Evolutionary conservation across 768 basidiomycete genomes (phyloP), one percentile per base, ranked within the genome.

Genomic region (Pisolithus sp.): DNA sequence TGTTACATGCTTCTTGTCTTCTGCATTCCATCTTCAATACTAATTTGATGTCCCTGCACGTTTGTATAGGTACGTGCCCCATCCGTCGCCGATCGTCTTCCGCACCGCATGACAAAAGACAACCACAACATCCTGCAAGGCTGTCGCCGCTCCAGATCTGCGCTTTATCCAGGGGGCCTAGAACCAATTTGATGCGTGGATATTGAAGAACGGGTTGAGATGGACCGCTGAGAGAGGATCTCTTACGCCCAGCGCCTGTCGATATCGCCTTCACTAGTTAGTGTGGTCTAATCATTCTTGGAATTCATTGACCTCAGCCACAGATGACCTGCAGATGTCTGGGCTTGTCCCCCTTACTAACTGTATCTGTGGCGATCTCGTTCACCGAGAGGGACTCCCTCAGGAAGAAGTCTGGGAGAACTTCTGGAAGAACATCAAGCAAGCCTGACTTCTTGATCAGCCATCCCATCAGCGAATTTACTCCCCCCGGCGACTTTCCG

Each of bases 61-160:
- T 47, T 23, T 45, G 46, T 43, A 45, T 56, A 88, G 86, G 86
- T 90, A 90, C 70, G 87, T 92, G 31, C 89, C 88, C 43, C 90
- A 90, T 73, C 87, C 89, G 21, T 84, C 90, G 44, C 92, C 93
- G 2, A 80, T 79, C 56, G 89, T 95, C 36, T 95, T 94, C 79
- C 83, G 92, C 57, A 92, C 79, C 83, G 92, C 57, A 92, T 88
- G 54, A 94, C 92, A 57, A 89, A 89, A 77, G 89, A 90, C 89
- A 91, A 91, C 74, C 89, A 92, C 80, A 92, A 92, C 71, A 90
- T 90, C 64, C 76, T 95, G 21, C 93, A 96, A 81, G 93, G 93
- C n/a, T 55, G 93, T 96, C 45, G 87, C 93, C 2, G 70, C 82
- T 13, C 83, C 86, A 8, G 81, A 81, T 53, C 76, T 90, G 46